phyloP scores from a whole-genome alignment of 1,139 yeast species.

The Yamadazyma diddensiae region DNA sequence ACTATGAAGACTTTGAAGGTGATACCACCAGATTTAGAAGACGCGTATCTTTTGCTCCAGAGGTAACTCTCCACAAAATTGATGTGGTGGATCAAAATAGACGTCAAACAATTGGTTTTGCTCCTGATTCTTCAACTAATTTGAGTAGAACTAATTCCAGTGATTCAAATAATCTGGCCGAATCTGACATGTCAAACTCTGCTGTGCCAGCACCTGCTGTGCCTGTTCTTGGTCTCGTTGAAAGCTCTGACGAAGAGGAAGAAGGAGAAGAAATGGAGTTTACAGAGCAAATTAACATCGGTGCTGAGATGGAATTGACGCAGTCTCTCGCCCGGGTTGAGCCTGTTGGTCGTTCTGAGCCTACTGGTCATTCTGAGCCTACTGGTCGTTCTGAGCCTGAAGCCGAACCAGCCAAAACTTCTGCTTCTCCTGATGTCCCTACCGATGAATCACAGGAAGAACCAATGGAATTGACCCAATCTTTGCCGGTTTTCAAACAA shows the following conservation, averaged over 20 bases:
- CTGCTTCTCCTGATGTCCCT: slow-evolving; percentile 1
- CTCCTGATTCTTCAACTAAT: slow-evolving; percentile 2
- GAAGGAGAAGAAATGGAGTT: slow-evolving; percentile 22
- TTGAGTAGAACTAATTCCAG: slow-evolving; percentile 1
- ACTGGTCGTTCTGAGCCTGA: too few relatives aligned
- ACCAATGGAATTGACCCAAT: slow-evolving; percentile 17
- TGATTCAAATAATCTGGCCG: background rate
- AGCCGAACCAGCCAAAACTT: too few relatives aligned
- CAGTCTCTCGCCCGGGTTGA: slow-evolving; percentile 5
- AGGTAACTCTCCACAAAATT: slow-evolving; percentile 68
- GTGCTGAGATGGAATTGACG: slow-evolving; percentile 12
- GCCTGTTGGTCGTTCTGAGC: background rate
- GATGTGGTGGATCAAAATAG: slow-evolving; percentile 31
- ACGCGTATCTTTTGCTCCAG: slow-evolving; percentile 74
- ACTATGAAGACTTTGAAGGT: background rate
- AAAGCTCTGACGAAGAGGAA: slow-evolving; percentile 7
- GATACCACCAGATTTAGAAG: slow-evolving; percentile 27
- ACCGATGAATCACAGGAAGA: slow-evolving; percentile 5
- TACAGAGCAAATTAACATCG: slow-evolving; percentile 14
- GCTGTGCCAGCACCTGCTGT: background rate
- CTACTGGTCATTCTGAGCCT: background rate
- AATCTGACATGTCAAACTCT: background rate
- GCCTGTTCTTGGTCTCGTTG: slow-evolving; percentile 1
- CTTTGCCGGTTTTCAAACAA: slow-evolving; percentile 5
- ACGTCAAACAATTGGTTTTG: slow-evolving; percentile 16